Conservation (phyloP, 495 filamentous ascomycete genomes). For the Letharia lupina region DNA sequence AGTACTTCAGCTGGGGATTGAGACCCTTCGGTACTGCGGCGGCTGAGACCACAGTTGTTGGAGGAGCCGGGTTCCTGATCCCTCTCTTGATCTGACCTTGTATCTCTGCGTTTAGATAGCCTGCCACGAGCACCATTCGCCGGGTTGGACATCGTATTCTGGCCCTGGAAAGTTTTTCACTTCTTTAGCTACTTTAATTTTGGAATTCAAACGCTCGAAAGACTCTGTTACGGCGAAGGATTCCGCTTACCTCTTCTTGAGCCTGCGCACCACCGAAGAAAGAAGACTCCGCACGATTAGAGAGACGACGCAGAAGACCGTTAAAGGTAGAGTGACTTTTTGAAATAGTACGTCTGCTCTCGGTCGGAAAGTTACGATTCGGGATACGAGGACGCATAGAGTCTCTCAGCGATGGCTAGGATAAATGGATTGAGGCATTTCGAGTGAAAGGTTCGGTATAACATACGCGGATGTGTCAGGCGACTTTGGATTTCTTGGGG, state of each 20-base stretch:
- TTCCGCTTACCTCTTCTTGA: constrained; percentile 14
- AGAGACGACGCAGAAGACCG: constrained; percentile 18
- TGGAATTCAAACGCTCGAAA: constrained; percentile 3
- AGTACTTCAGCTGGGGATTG: constrained; percentile 13
- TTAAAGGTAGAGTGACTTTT: constrained; percentile 15
- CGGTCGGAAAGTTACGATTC: constrained; percentile 11
- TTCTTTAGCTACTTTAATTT: constrained; percentile 13
- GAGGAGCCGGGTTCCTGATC: constrained; percentile 18
- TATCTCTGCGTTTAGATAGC: constrained; percentile 10
- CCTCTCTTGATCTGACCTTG: constrained; percentile 15
- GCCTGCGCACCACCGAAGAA: constrained; percentile 3
- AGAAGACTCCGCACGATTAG: constrained; percentile 12
- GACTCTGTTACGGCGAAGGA: constrained; percentile 2
- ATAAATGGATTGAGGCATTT: constrained; percentile 7
- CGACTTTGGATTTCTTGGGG: not conserved
- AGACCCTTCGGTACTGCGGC: constrained; percentile 13
- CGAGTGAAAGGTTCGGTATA: constrained; percentile 8
- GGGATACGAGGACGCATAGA: constrained; percentile 11
- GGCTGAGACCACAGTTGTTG: constrained; percentile 14
- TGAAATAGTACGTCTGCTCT: constrained; percentile 18
- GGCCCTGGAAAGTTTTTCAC: constrained; percentile 12
- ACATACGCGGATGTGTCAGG: not conserved
- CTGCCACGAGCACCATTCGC: constrained; percentile 14
- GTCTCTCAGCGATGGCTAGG: constrained; percentile 8
- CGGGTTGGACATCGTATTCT: constrained; percentile 13